Evolutionary conservation across 768 basidiomycete species (phyloP).

Genomic region (Suillus subaureus): DNA sequence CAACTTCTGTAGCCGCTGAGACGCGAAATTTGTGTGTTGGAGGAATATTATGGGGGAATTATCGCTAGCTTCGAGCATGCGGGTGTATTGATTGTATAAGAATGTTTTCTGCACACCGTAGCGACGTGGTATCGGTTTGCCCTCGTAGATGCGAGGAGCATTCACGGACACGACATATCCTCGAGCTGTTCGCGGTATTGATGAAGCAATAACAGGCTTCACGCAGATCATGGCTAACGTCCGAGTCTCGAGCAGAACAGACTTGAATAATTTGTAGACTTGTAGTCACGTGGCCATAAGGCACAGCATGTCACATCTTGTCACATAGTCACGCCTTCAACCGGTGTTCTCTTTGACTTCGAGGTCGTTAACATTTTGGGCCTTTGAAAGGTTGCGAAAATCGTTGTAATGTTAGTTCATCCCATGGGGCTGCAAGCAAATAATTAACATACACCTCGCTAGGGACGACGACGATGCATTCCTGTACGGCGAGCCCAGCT

Average conservation of each 20-base stretch:
- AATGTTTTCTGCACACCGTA: constrained; percentile 81
- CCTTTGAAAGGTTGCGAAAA: constrained; percentile 5
- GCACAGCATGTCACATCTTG: constrained; percentile 19
- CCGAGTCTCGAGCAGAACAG: background rate
- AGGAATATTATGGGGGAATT: constrained; percentile 75
- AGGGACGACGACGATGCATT: constrained; percentile 86
- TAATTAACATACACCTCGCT: constrained; percentile 28
- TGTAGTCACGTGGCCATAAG: background rate
- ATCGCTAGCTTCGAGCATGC: constrained; percentile 61
- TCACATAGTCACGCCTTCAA: constrained; percentile 31
- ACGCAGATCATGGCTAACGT: constrained; percentile 14
- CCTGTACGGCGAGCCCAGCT: constrained; percentile 61
- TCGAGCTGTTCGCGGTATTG: constrained; percentile 33
- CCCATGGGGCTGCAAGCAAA: constrained; percentile 7
- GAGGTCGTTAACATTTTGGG: constrained; percentile 16
- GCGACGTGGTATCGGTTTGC: constrained; percentile 61
- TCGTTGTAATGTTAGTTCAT: constrained; percentile 25
- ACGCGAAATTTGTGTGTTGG: constrained; percentile 74
- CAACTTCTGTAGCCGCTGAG: constrained; percentile 65
- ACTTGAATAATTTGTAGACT: constrained; percentile 4
- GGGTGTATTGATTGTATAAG: constrained; percentile 79
- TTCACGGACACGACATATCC: constrained; percentile 60
- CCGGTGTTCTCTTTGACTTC: constrained; percentile 21
- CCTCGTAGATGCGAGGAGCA: constrained; percentile 50
- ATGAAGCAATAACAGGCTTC: constrained; percentile 10